Evolutionary conservation across 202 grass and related monocot genomes (phyloP), one percentile per base, ranked within the genome.

Genomic region (Digitaria exilis): DNA sequence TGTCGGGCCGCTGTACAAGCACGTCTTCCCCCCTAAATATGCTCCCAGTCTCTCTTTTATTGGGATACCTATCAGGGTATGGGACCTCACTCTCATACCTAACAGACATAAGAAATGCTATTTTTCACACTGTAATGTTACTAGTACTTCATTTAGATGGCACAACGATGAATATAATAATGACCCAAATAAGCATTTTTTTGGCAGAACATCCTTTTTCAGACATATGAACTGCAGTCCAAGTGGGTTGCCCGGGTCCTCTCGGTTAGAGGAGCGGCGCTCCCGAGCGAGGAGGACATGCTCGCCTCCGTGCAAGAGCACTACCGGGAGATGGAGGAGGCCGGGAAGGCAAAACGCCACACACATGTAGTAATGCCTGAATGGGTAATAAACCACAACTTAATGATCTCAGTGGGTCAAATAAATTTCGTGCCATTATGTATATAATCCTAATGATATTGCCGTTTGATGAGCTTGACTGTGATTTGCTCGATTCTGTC

Each of bases 41-140:
- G 90, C 90, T 55, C 82, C 86, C n/a, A 54, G n/a, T 21, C 86
- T 91, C 54, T 85, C 90, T 16, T 92, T 92, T 32, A 45, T 92
- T 28, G 86, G 86, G 56, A 35, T 87, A n/a, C 89, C 85, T 12
- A 5, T 1, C 29, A 91, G 77, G 89, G 89, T 87, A 51, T 21
- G 8, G 6, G 28, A 2, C 5, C 18, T 62, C 32, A 2, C 18
- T 62, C 32, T 54, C 41, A 42, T 34, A 42, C 4, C 8, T 42
- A 43, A 15, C 41, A 7, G 22, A 17, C 7, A 21, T 19, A 30
- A 26, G 1, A 70, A 70, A 44, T 48, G 8, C 9, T 77, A 2
- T 34, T 34, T 4, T 34, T 4, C 32, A 34, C 32, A 34, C 32
- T 34, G 4, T 34, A 34, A 34, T 34, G 32, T 34, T 34, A 34